A percentile compares a stretch with the other conserved stretches of the same genome.
Conservation (phyloP, 139 green algal species). For the Picochlorum sp. region DNA sequence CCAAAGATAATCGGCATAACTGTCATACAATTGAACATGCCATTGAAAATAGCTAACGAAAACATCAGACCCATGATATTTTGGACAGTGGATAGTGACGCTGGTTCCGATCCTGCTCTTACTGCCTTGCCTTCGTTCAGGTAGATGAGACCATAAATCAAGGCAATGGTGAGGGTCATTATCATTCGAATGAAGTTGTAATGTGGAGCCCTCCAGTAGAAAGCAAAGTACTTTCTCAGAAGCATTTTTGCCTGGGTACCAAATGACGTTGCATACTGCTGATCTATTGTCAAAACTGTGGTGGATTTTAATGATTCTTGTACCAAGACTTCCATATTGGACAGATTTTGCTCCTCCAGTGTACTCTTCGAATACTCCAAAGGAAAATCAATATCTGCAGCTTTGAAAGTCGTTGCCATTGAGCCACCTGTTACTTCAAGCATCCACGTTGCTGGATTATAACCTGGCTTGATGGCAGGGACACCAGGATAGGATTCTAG, state of each 20-base stretch:
- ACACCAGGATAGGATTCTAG: conserved; percentile 37
- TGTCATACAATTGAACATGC: conserved; percentile 49
- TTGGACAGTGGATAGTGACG: conserved; percentile 23
- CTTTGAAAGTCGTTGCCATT: conserved; percentile 23
- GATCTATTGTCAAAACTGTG: conserved; percentile 21
- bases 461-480: conserved; percentile 27
- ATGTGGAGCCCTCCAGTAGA: conserved; percentile 39
- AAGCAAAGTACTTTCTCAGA: conserved; percentile 21
- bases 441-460: conserved; percentile 49
- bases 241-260: conserved; percentile 14
- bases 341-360: conserved; percentile 25
- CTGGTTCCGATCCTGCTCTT: neutral
- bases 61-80: conserved; percentile 42
- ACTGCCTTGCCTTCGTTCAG: conserved; percentile 23
- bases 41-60: conserved; percentile 27
- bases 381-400: conserved; percentile 33
- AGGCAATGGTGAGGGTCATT: conserved; percentile 32
- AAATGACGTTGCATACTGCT: conserved; percentile 17
- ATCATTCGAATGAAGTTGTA: conserved; percentile 31
- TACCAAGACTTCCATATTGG: conserved; percentile 12
- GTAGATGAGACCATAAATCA: conserved; percentile 35
- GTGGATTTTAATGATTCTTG: conserved; percentile 8
- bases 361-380: conserved; percentile 26
- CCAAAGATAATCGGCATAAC: conserved; percentile 1
- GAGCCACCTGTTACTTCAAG: conserved; percentile 43